Evolutionary conservation across 768 basidiomycete genomes (phyloP), one percentile per base, ranked within the genome.

Genomic region (Amanita rimosa): DNA sequence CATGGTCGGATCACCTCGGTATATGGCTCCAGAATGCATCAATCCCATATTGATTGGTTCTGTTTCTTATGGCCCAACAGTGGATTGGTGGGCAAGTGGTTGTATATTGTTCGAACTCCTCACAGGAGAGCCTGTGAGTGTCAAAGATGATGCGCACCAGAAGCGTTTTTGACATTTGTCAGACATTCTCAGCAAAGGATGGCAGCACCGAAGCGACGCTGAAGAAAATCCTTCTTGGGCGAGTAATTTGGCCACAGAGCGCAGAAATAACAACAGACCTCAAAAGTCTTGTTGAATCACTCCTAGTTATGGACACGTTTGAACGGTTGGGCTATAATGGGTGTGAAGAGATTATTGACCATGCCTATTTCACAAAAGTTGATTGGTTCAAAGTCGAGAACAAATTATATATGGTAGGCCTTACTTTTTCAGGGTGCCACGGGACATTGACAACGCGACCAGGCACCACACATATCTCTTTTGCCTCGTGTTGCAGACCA

Each of bases 21-120:
- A 78, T 58, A 67, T 67, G 62, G 69, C 76, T 4, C 78, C 79
- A 0, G 79, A 82, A 54, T 46, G 65, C 29, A 17, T 64, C 34
- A 46, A 33, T 52, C n/a, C 49, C 57, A 6, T 22, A 38, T 10
- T 51, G 46, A 34, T 55, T 60, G 44, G 34, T 52, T 8, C 22
- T 43, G 16, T 38, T 49, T 16, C 53, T 53, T n/a, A 46, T 16
- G 61, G 64, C 3, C 27, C 57, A 27, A 59, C 64, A 1, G 54
- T 75, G 8, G 79, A 82, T 58, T 79, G 78, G 78, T 81, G 74
- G 70, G 63, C 77, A 17, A 63, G 64, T 21, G 79, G 76, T 0
- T 57, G 73, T 9, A 64, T 70, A 19, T 55, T 80, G 21, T 81
- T 67, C 49, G 77, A 81, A 54, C 75, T 81, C 73, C 55, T 68